Conservation (phyloP, 768 basidiomycete genomes). For the Pleurotus cornucopiae region DNA sequence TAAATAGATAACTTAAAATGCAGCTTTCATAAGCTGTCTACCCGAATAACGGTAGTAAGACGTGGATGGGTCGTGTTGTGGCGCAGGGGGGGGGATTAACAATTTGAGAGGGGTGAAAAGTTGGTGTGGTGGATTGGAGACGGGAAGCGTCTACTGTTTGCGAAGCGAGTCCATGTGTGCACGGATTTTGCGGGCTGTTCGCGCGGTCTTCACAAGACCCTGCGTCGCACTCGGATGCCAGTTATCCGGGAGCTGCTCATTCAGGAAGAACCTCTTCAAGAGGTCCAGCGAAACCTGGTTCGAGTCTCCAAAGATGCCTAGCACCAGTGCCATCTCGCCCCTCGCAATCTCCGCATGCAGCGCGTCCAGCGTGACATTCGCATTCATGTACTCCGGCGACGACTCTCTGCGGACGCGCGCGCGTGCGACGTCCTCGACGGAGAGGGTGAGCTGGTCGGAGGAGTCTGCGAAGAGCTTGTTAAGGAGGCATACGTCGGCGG, state of each 20-base stretch:
- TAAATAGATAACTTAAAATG: too few species aligned
- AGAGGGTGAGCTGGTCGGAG: slow-evolving; percentile 18
- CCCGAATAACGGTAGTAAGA: too few species aligned
- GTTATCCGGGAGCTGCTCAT: slow-evolving; percentile 30
- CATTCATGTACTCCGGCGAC: slow-evolving; percentile 7
- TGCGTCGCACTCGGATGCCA: slow-evolving; percentile 18
- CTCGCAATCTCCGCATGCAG: slow-evolving; percentile 38
- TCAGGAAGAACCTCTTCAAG: slow-evolving; percentile 24
- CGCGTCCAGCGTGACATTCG: slow-evolving; percentile 20
- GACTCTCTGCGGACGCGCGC: slow-evolving; percentile 31
- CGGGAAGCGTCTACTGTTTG: too few species aligned
- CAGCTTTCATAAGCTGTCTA: too few species aligned
- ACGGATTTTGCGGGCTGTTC: not conserved
- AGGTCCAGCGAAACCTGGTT: slow-evolving; percentile 21
- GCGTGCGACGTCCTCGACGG: slow-evolving; percentile 19
- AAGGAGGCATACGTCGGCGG: slow-evolving; percentile 7
- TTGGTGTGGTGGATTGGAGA: too few species aligned
- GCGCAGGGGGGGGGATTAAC: too few species aligned
- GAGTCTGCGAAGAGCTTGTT: slow-evolving; percentile 11
- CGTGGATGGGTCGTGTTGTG: too few species aligned
- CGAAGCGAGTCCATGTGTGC: not conserved
- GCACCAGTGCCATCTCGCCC: slow-evolving; percentile 37
- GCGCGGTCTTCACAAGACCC: slow-evolving; percentile 2
- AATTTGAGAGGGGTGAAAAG: too few species aligned
- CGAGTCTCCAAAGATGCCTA: slow-evolving; percentile 23